Evolutionary conservation across 2,329 filamentous ascomycete species (phyloP).

Genomic region (Ceratocystis eucalypticola): DNA sequence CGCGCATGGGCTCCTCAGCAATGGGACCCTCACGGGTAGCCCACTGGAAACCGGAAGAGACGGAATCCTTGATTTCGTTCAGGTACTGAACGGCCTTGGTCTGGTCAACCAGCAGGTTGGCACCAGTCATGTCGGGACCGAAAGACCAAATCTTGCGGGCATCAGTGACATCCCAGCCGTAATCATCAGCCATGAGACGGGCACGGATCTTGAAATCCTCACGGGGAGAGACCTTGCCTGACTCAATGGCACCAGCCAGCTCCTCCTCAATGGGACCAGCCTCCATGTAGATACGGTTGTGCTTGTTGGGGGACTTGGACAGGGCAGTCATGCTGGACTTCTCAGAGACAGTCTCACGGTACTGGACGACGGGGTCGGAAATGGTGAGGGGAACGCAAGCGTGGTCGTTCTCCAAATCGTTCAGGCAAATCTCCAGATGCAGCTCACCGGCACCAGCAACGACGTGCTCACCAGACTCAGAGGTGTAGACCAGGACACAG

Average conservation of each 20-base stretch:
- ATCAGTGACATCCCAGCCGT: constrained; percentile 98
- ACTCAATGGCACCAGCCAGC: constrained; percentile 77
- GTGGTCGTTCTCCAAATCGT: constrained; percentile 99
- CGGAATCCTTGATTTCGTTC: constrained; percentile 99
- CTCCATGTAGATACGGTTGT: constrained; percentile 98
- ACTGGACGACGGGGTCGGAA: constrained; percentile 95
- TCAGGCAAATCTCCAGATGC: constrained; percentile 99
- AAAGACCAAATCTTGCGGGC: constrained; percentile 99
- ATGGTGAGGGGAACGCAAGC: constrained; percentile 95
- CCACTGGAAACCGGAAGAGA: constrained; percentile 99
- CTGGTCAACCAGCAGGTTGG: constrained; percentile 98
- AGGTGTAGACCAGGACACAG: constrained; percentile 85
- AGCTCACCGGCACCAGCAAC: constrained; percentile 99
- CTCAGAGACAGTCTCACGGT: constrained; percentile 84
- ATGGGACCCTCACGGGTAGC: constrained; percentile 93
- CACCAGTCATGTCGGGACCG: constrained; percentile 91
- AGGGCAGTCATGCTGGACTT: constrained; percentile 90
- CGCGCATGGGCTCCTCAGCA: constrained; percentile 96
- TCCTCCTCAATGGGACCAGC: constrained; percentile 88
- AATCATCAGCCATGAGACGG: constrained; percentile 88
- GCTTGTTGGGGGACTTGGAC: constrained; percentile 99
- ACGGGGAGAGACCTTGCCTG: constrained; percentile 81
- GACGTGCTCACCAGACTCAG: constrained; percentile 92
- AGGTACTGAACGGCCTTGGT: constrained; percentile 99
- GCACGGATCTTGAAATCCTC: constrained; percentile 99